These are phyloP conservation scores for Trichomonas vaginalis DNA, from an alignment of 208 protist genomes.

Conservation along the genomic window DNA sequence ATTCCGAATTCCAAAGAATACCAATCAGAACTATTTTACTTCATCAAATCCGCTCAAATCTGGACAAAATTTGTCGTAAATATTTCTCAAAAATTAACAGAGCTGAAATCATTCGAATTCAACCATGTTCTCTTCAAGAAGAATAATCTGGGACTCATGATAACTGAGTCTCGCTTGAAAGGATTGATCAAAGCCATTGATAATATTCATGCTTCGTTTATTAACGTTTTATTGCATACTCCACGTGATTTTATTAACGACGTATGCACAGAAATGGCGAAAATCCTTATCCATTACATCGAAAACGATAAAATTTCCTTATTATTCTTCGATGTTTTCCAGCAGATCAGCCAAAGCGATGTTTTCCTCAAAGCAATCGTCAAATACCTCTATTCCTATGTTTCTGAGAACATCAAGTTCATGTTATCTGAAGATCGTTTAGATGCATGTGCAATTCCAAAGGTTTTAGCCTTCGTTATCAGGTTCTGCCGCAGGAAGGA, in stretches of 20 bases:
- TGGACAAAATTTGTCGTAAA: not conserved
- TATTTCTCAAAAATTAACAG: not conserved
- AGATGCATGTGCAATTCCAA: not conserved
- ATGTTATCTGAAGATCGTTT: not conserved
- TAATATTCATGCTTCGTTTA: not conserved
- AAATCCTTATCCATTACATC: not conserved
- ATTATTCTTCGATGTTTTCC: not conserved
- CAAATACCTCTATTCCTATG: not conserved
- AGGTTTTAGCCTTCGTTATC: not conserved
- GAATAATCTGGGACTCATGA: not conserved
- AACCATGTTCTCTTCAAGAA: not conserved
- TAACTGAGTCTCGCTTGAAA: not conserved
- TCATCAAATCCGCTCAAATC: not conserved
- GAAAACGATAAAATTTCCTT: not conserved
- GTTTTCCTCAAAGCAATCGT: not conserved
- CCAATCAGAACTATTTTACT: not conserved
- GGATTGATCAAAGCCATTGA: not conserved
- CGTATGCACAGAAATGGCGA: not conserved
- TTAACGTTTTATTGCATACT: not conserved
- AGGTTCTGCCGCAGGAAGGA: not conserved
- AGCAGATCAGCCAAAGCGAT: not conserved
- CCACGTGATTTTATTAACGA: not conserved
- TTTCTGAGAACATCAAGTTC: not conserved
- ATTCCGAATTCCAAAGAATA: not conserved
- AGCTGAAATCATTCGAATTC: not conserved